Percentiles rank a stretch among this genome's conserved stretches.
phyloP scores from a whole-genome alignment of 148 eudicot species.

The Silene conica region DNA sequence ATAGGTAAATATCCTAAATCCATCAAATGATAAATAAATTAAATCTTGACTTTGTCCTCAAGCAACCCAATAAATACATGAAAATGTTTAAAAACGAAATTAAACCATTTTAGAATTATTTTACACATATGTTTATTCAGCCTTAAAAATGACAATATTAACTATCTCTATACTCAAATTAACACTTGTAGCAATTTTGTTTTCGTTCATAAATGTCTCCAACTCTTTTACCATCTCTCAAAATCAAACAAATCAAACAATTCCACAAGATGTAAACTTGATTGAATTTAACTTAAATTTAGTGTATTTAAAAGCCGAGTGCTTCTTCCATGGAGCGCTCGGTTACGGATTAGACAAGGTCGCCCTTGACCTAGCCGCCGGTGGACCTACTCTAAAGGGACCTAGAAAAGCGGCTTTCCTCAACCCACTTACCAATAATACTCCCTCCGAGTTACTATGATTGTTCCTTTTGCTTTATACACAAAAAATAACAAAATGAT shows the following conservation, averaged over 20 bases:
- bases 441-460: no score
- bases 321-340: neutral
- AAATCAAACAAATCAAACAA: neutral
- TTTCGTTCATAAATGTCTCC: neutral
- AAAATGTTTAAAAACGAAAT: no score
- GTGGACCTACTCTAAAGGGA: neutral
- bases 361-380: neutral
- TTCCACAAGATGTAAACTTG: neutral
- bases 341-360: neutral
- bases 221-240: neutral
- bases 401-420: neutral
- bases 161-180: neutral
- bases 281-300: neutral
- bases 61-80: slow-evolving; percentile 3
- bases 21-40: neutral
- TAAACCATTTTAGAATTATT: neutral
- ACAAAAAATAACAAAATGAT: no score
- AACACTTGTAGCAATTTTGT: neutral
- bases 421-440: neutral
- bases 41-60: neutral
- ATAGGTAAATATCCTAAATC: neutral
- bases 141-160: neutral
- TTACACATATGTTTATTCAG: neutral
- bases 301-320: slow-evolving; percentile 9
- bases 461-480: no score